These are phyloP conservation scores for Sugiyamaella floridensis DNA, from an alignment of 805 yeast genomes.

Conservation along the genomic window DNA sequence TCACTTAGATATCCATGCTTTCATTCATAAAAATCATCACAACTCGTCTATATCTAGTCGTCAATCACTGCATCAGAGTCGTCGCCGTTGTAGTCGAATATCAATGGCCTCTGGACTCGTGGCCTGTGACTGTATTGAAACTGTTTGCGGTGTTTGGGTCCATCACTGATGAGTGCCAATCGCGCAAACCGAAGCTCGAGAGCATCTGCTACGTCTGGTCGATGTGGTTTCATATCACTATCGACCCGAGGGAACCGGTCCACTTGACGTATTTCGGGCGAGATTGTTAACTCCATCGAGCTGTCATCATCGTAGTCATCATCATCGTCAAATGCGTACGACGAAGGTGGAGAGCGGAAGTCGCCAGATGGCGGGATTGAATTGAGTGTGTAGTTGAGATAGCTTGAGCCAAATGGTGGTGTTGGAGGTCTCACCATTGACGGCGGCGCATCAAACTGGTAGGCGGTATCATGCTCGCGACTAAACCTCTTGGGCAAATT, in stretches of 20 bases:
- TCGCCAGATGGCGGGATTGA: neutral
- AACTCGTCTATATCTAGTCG: neutral
- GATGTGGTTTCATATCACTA: neutral
- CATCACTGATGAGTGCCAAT: neutral
- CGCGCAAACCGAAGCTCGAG: neutral
- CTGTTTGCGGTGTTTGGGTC: neutral
- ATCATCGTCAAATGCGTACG: neutral
- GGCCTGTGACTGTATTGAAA: conserved; percentile 3
- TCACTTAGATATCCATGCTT: too few species aligned
- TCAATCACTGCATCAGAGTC: conserved; percentile 7
- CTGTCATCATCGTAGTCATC: neutral
- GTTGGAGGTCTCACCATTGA: neutral
- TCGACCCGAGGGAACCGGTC: too few species aligned
- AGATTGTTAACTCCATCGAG: neutral
- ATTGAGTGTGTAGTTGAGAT: neutral
- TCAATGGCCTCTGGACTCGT: conserved; percentile 1
- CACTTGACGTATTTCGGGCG: neutral
- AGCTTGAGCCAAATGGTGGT: neutral
- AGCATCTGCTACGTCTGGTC: neutral
- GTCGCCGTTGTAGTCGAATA: conserved; percentile 1
- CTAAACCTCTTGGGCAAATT: neutral
- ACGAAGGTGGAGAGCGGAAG: neutral
- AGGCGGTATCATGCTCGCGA: neutral
- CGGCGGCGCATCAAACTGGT: neutral
- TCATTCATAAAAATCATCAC: too few species aligned